Percentiles rank a stretch among this genome's conserved stretches.
Conservation (phyloP, 2,329 filamentous ascomycete genomes). For the Colletotrichum camelliae region DNA sequence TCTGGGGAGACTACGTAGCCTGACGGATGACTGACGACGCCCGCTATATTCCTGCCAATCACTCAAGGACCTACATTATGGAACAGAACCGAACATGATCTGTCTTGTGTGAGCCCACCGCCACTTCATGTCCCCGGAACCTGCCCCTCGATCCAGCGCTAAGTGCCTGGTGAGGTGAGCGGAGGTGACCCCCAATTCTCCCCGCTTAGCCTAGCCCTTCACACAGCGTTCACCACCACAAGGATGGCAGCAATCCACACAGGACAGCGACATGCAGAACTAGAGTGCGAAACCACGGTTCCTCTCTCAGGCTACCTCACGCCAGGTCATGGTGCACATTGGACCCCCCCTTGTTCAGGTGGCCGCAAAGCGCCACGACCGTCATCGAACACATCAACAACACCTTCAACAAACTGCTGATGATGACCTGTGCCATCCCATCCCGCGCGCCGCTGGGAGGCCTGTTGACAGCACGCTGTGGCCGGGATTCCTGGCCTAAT, state of each 20-base stretch:
- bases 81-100: background rate
- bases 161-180: slow-evolving; percentile 3
- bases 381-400: background rate
- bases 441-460: background rate
- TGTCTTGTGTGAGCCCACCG: slow-evolving; percentile 1
- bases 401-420: background rate
- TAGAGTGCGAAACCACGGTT: background rate
- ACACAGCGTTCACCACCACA: background rate
- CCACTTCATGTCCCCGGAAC: background rate
- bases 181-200: slow-evolving; percentile 9
- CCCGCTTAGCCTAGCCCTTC: background rate
- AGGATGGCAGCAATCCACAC: background rate
- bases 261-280: background rate
- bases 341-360: background rate
- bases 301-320: background rate
- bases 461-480: background rate
- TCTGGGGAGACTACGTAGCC: background rate
- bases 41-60: background rate
- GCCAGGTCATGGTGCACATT: background rate
- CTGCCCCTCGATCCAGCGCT: slow-evolving; percentile 8
- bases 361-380: background rate
- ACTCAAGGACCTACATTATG: background rate
- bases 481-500: background rate
- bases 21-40: background rate
- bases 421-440: background rate